Base-by-base conservation (phyloP, 495 filamentous ascomycete genomes). In the Aspergillus avenaceus region DNA sequence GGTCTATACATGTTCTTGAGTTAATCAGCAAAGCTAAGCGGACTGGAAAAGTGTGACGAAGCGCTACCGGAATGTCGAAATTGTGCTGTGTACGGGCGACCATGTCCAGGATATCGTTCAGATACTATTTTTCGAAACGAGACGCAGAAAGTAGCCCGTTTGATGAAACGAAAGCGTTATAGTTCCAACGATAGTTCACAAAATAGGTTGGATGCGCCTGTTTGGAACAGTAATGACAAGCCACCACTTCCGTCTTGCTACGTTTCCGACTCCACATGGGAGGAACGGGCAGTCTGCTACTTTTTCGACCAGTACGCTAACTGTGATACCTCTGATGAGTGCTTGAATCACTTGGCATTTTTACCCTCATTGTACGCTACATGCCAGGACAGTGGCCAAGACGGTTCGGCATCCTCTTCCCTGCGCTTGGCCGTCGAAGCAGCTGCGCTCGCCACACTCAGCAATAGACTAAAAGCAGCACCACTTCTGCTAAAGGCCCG, bases 271-370 rank as follows among this genome's bases (percentile, higher is more conserved):
- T 49, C 68, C 8, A 66, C 58, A 0, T 71, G 70, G 68, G 64
- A 73, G 32, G 58, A 75, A 37, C 65, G 70, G 7, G 71, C 72
- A 3, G 18, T 71, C 2, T 74, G 71, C 50, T 74, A 66, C 41
- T 75, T 75, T 49, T 74, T 75, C 34, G 69, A 73, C 21, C 72
- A 75, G 45, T 75, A 64, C 41, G 72, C 67, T 1, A 56, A 63
- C 8, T 26, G 46, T 22, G 60, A 53, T 9, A 47, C 62, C 2
- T 7, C 7, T 1, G 58, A 66, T 14, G 62, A 60, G 23, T 58
- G 54, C 13, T 29, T 59, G 38, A 61, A 63, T 13, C 63, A 74
- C 45, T 45, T 75, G 12, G 64, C 64, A 5, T 75, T 69, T 28
- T 27, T 75, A 1, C 69, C 72, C 0, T 43, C 53, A 1, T 45